These are phyloP conservation scores for Epichloe bromicola DNA, from an alignment of 2,329 filamentous ascomycete genomes.

Conservation along the genomic window DNA sequence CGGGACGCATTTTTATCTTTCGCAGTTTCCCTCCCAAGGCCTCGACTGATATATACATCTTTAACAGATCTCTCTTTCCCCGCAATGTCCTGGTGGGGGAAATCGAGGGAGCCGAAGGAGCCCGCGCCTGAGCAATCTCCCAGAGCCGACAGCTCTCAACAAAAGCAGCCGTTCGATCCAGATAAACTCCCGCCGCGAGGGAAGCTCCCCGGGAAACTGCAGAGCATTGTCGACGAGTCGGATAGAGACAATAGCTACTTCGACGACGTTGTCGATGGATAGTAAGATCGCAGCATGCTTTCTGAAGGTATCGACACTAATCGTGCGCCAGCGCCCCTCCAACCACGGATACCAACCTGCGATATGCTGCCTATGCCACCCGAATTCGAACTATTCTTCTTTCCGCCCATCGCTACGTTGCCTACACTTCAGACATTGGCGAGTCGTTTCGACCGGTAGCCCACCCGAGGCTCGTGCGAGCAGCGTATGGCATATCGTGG, in stretches of 20 bases:
- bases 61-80: background rate
- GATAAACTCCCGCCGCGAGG: conserved; percentile 33
- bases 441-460: conserved; percentile 91
- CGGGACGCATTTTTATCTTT: too few species aligned
- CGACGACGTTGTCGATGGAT: conserved; percentile 65
- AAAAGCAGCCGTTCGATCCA: conserved; percentile 26
- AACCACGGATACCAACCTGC: conserved; percentile 71
- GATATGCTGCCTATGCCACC: conserved; percentile 86
- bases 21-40: background rate
- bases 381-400: conserved; percentile 77
- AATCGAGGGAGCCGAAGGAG: conserved; percentile 20
- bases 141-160: conserved; percentile 6
- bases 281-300: conserved; percentile 39
- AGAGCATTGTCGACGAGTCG: conserved; percentile 43
- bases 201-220: conserved; percentile 41
- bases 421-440: conserved; percentile 92
- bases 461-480: conserved; percentile 67
- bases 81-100: conserved; percentile 30
- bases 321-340: conserved; percentile 35
- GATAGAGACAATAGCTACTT: conserved; percentile 60
- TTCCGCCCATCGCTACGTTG: conserved; percentile 88
- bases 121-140: conserved; percentile 11
- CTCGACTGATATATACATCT: background rate
- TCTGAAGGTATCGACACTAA: conserved; percentile 6
- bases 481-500: conserved; percentile 87